Base-by-base conservation (phyloP, 192 early-diverging fungal species). In the Coemansia sp. region DNA sequence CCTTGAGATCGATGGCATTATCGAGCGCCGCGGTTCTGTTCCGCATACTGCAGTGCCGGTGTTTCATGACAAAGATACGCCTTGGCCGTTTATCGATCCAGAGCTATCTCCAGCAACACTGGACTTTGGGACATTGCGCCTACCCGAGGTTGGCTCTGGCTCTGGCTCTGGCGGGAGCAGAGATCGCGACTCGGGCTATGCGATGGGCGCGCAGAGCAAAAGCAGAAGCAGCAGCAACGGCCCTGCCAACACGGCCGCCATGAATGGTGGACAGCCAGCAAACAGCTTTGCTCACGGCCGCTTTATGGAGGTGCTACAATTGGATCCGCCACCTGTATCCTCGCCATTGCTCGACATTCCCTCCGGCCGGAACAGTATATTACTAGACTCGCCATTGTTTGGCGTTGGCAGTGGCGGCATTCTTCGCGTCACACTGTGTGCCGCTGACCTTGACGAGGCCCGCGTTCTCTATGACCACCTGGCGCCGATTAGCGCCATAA, bases 321-420 rank as follows among this genome's bases (percentile, higher is more conserved):
- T 26, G 5, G 50, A 13, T 11, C 50, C 59, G 12, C 18, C 31
- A 21, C 59, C 43, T 13, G 26, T 16, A 11, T 18, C 23, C 2
- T 52, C 38, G 14, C 47, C 58, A 39, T n/a, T 58, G 36, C 57
- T 63, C 7, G 75, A 77, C 9, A 59, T 65, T 37, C 69, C 73
- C 4, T 61, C 73, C 23, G 65, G 57, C 45, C 62, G 65, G 50
- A 82, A 94, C 70, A 92, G 95, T 69, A 86, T 99, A 50, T 91
- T 96, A 73, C 87, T 99, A 88, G 97, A 98, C 69, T 87, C 91
- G 43, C 97, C 97, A 90, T 88, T 91, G 53, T 98, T 97, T 86
- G 95, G 97, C 23, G 97, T 98, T 87, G 95, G 95, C 48, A 95
- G 92, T 72, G 94, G 89, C 61, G 97, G 97, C 72, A 70, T 76